These are phyloP conservation scores for Micromonas pusilla DNA, from an alignment of 139 green algal species.

Conservation along the genomic window DNA sequence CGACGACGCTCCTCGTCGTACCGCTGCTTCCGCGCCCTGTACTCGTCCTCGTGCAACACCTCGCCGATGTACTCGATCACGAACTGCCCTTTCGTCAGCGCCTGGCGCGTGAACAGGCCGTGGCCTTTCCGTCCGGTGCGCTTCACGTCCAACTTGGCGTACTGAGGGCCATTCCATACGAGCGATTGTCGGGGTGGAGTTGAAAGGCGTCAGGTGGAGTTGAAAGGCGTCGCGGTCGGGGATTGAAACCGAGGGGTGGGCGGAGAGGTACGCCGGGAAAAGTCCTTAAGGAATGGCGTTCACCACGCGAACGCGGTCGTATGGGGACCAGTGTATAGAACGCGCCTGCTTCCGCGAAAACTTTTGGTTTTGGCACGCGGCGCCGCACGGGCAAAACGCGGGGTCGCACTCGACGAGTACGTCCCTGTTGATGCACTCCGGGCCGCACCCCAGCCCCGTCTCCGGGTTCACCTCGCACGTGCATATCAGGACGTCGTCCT, in stretches of 20 bases:
- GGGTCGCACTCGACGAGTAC: slow-evolving; percentile 86
- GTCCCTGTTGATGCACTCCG: slow-evolving; percentile 89
- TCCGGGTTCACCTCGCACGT: slow-evolving; percentile 60
- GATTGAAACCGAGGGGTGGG: no score
- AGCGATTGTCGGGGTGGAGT: no score
- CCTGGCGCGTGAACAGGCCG: slow-evolving; percentile 68
- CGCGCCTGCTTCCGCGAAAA: slow-evolving; percentile 70
- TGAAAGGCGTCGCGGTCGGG: no score
- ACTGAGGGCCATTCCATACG: no score
- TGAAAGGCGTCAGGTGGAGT: no score
- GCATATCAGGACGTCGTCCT: slow-evolving; percentile 94
- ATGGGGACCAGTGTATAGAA: no score
- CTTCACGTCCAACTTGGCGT: slow-evolving; percentile 54
- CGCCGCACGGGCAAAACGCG: slow-evolving; percentile 80
- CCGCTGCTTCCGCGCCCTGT: slow-evolving; percentile 72
- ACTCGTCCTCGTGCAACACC: slow-evolving; percentile 93
- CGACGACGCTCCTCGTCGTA: slow-evolving; percentile 72
- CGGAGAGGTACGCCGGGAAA: no score
- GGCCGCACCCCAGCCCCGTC: slow-evolving; percentile 58
- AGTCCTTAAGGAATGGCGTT: no score
- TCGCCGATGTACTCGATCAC: slow-evolving; percentile 96
- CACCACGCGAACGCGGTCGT: no score
- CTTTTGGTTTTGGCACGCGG: slow-evolving; percentile 85
- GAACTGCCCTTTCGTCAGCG: slow-evolving; percentile 77
- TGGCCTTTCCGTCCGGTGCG: slow-evolving; percentile 82